Base-by-base conservation (phyloP, 495 filamentous ascomycete species). In the Umbilicaria muhlenbergii region DNA sequence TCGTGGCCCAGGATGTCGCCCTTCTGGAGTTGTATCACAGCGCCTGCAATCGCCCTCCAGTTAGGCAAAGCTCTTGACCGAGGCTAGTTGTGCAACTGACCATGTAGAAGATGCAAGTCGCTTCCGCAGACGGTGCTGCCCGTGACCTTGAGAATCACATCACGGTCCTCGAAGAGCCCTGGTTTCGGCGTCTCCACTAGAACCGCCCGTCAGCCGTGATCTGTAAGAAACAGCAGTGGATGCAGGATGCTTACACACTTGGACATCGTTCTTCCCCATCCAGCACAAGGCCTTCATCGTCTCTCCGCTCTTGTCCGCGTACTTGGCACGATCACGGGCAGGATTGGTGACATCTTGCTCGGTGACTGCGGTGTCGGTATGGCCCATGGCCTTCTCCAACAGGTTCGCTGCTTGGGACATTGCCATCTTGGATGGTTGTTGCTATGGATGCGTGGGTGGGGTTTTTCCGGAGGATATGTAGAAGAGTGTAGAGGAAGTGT, bases 1-100 rank as follows among this genome's bases (percentile, higher is more conserved):
- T 94, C 87, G 57, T 94, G 86, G 37, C 87, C 87, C 0, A 93
- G 70, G 39, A 94, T 87, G 62, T 94, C 87, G 35, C 88, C 86
- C 51, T 83, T 81, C 48, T 80, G 63, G 32, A 93, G 50, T 53
- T 92, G 70, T 3, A 88, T 61, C 19, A 93, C 71, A 15, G 64
- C 58, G 21, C 77, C 68, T 68, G 32, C 0, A 38, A 11, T 39
- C 24, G 2, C 19, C 19, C 19, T 21, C 10, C 14, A 6, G 19
- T 51, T 15, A 50, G 36, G 16, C 11, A 3, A 13, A 3, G 13
- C 32, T 34, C 43, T 28, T 19, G 38, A 12, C 8, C 4, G 1
- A 28, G 24, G 24, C 6, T 8, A 28, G 0, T 28, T 28, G 24
- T 6, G 8, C 16, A 15, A 41, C 47, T 44, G 47, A 61, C 74